Evolutionary conservation across 2,329 filamentous ascomycete species (phyloP).

Genomic region (Sclerotinia spermophila): DNA sequence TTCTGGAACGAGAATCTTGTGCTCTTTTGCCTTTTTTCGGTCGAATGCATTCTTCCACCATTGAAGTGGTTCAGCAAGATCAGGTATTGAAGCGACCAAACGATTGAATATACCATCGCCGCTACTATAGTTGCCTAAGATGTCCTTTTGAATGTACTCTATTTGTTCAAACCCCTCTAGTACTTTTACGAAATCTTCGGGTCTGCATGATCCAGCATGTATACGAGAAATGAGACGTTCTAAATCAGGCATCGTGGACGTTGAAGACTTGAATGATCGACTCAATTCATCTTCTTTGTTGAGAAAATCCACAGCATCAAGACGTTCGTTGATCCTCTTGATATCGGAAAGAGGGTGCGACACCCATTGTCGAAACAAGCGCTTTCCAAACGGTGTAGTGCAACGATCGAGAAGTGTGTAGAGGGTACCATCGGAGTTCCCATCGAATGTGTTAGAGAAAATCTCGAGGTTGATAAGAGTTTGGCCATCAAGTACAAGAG

Average conservation of each 20-base stretch:
- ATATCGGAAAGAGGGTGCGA: slow-evolving; percentile 91
- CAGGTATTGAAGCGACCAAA: slow-evolving; percentile 80
- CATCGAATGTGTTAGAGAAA: slow-evolving; percentile 89
- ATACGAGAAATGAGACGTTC: slow-evolving; percentile 92
- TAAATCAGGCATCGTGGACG: slow-evolving; percentile 89
- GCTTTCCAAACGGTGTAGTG: slow-evolving; percentile 94
- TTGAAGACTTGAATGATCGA: slow-evolving; percentile 82
- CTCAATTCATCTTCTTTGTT: slow-evolving; percentile 78
- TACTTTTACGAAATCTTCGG: slow-evolving; percentile 89
- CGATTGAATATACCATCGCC: slow-evolving; percentile 81
- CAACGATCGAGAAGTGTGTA: slow-evolving; percentile 91
- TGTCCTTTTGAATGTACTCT: slow-evolving; percentile 76
- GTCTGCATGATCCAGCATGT: slow-evolving; percentile 84
- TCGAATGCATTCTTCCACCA: slow-evolving; percentile 95
- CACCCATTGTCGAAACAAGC: slow-evolving; percentile 93
- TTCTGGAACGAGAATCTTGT: slow-evolving; percentile 80
- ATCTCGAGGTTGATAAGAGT: slow-evolving; percentile 97
- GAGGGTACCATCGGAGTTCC: slow-evolving; percentile 77
- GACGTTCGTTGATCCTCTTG: slow-evolving; percentile 81
- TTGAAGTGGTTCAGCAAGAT: slow-evolving; percentile 67
- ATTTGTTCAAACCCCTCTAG: slow-evolving; percentile 97
- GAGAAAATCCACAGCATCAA: slow-evolving; percentile 90
- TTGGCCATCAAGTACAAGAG: slow-evolving; percentile 88
- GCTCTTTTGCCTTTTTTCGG: slow-evolving; percentile 70
- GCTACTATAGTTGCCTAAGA: slow-evolving; percentile 70